Percentiles rank a stretch among this genome's conserved stretches.
These are phyloP conservation scores for Basidiobolus meristosporus DNA, from an alignment of 371 early-diverging fungal genomes.

Conservation along the genomic window DNA sequence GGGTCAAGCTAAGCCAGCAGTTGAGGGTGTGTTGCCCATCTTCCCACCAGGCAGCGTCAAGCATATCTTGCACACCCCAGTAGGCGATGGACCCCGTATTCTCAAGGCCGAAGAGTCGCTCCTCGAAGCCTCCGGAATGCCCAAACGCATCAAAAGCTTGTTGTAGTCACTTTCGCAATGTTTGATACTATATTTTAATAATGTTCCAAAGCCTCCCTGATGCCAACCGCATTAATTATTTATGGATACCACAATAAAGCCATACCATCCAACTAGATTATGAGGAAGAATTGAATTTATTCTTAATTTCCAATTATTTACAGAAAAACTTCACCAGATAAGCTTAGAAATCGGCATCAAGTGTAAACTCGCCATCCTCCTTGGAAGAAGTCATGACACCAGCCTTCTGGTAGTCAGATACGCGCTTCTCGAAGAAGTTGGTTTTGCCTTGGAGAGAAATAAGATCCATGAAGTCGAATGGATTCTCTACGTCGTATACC, in stretches of 20 bases:
- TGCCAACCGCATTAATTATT: too few relatives aligned
- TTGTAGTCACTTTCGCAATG: too few relatives aligned
- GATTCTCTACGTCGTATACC: slow-evolving; percentile 82
- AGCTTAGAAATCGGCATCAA: slow-evolving; percentile 68
- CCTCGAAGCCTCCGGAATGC: too few relatives aligned
- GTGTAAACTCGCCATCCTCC: slow-evolving; percentile 53
- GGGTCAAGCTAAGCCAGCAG: neutral
- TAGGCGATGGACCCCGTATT: slow-evolving; percentile 86
- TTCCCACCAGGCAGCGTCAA: slow-evolving; percentile 54
- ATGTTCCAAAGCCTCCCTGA: too few relatives aligned
- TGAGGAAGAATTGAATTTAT: too few relatives aligned
- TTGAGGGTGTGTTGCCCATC: slow-evolving; percentile 25
- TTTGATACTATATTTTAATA: too few relatives aligned
- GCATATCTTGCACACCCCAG: slow-evolving; percentile 73
- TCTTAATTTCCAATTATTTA: too few relatives aligned
- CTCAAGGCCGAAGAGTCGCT: slow-evolving; percentile 9
- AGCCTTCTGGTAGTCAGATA: slow-evolving; percentile 97
- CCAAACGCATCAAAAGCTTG: too few relatives aligned
- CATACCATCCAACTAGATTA: too few relatives aligned
- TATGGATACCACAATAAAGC: too few relatives aligned
- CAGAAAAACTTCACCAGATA: too few relatives aligned
- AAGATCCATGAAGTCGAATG: slow-evolving; percentile 99
- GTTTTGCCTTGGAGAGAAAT: slow-evolving; percentile 99
- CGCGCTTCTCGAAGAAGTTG: slow-evolving; percentile 99
- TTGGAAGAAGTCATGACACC: slow-evolving; percentile 56